Conservation (phyloP, 1,139 yeast genomes). For the Nakaseomyces nivariensis region DNA sequence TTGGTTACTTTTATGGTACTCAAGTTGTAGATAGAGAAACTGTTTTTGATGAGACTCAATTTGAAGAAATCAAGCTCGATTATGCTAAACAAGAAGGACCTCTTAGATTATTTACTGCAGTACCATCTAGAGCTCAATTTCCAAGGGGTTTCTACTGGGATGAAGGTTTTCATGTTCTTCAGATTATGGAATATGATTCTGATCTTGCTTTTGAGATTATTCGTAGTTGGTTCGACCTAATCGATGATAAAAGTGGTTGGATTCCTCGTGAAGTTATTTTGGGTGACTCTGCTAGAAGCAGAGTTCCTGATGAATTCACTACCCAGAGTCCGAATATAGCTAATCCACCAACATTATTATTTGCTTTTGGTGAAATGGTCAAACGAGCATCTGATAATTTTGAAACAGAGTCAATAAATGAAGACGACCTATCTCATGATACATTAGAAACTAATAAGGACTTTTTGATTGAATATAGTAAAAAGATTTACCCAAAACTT, state of each 20-base stretch:
- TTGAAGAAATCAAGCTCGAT: conserved; percentile 43
- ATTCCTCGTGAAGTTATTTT: conserved; percentile 90
- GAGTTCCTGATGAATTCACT: conserved; percentile 79
- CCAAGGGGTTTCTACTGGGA: conserved; percentile 99
- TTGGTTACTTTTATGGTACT: conserved; percentile 84
- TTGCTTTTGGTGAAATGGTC: conserved; percentile 62
- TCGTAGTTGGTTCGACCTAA: conserved; percentile 77
- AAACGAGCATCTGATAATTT: conserved; percentile 34
- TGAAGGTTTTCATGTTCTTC: conserved; percentile 90
- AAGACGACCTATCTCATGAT: conserved; percentile 18
- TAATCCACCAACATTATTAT: conserved; percentile 89
- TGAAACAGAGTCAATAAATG: conserved; percentile 13
- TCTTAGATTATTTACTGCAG: conserved; percentile 62
- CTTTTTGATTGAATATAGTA: conserved; percentile 52
- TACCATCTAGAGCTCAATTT: conserved; percentile 88
- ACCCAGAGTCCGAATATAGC: conserved; percentile 87
- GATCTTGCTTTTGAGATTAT: conserved; percentile 75
- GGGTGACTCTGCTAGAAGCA: conserved; percentile 82
- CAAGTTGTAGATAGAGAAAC: conserved; percentile 72
- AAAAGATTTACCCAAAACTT: conserved; percentile 63
- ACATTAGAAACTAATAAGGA: conserved; percentile 48
- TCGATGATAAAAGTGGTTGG: conserved; percentile 94
- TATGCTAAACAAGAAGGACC: conserved; percentile 56
- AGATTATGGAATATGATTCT: conserved; percentile 72
- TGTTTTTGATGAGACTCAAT: conserved; percentile 53